Evolutionary conservation across 805 yeast species (phyloP).

Genomic region (Metschnikowia reukaufii): DNA sequence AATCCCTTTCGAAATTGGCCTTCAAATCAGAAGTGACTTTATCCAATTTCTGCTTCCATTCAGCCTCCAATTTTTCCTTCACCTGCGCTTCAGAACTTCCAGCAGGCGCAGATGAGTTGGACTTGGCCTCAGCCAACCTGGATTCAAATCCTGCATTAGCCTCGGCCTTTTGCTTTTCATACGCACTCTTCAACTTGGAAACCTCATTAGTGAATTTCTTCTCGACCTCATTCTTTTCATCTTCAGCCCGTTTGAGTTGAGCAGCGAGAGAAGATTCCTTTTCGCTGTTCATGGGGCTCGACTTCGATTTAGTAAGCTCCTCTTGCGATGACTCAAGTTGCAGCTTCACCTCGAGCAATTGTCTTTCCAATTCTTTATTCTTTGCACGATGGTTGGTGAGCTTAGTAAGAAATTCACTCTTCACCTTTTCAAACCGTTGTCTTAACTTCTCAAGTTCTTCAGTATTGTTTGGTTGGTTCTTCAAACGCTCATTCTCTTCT

Average conservation of each 20-base stretch:
- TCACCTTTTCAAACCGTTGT: constrained; percentile 32
- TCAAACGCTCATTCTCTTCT: constrained; percentile 63
- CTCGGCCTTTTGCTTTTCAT: constrained; percentile 30
- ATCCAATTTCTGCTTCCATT: constrained; percentile 23
- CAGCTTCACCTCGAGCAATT: constrained; percentile 13
- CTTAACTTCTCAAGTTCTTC: constrained; percentile 30
- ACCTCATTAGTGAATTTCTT: constrained; percentile 14
- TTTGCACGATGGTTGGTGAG: constrained; percentile 28
- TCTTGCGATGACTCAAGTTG: constrained; percentile 8
- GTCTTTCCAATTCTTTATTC: constrained; percentile 28
- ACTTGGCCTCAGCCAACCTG: constrained; percentile 22
- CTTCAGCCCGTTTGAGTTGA: constrained; percentile 11
- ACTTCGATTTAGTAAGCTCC: constrained; percentile 2
- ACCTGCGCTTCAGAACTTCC: constrained; percentile 10
- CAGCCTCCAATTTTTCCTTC: constrained; percentile 29
- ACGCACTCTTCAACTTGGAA: constrained; percentile 27
- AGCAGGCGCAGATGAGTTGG: not conserved
- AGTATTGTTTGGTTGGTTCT: constrained; percentile 26
- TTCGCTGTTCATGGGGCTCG: constrained; percentile 6
- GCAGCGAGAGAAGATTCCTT: constrained; percentile 11
- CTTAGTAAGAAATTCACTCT: constrained; percentile 28
- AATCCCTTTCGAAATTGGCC: constrained; percentile 40
- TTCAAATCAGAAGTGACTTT: constrained; percentile 20
- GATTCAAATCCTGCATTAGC: constrained; percentile 18
- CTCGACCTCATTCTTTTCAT: constrained; percentile 10